These are phyloP conservation scores for Alnus glutinosa DNA, from an alignment of 306 rosid genomes.

Conservation along the genomic window DNA sequence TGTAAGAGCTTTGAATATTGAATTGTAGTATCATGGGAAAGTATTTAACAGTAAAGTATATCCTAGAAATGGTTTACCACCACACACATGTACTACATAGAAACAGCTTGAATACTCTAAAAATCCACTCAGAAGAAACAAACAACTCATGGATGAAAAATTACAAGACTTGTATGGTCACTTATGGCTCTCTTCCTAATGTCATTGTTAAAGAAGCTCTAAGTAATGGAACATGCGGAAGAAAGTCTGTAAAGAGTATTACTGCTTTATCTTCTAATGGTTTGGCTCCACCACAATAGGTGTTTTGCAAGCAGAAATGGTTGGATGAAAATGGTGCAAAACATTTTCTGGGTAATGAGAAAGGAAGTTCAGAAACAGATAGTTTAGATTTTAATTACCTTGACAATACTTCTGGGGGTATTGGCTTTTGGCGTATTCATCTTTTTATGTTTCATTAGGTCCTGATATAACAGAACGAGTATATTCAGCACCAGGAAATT, in stretches of 20 bases:
- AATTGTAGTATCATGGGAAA: background rate
- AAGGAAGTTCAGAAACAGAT: background rate
- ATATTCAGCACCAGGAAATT: constrained; percentile 30
- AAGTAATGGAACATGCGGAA: background rate
- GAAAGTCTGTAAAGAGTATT: background rate
- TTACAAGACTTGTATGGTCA: background rate
- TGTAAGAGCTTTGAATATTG: background rate
- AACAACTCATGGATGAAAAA: background rate
- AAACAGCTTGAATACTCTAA: background rate
- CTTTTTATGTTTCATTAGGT: constrained; percentile 69
- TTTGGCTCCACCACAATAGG: background rate
- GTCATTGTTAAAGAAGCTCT: background rate
- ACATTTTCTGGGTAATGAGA: background rate
- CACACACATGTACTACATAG: background rate
- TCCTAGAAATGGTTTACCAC: background rate
- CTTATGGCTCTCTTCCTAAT: background rate
- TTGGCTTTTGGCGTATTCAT: constrained; percentile 63
- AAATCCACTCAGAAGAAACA: background rate
- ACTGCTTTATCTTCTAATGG: background rate
- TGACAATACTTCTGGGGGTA: constrained; percentile 62
- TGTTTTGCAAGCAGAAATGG: background rate
- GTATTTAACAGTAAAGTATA: background rate
- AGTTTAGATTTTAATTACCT: constrained; percentile 53
- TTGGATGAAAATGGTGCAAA: background rate
- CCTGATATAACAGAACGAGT: constrained; percentile 44